Conservation (phyloP, 495 filamentous ascomycete species). For the Tuber microsphaerosporum region DNA sequence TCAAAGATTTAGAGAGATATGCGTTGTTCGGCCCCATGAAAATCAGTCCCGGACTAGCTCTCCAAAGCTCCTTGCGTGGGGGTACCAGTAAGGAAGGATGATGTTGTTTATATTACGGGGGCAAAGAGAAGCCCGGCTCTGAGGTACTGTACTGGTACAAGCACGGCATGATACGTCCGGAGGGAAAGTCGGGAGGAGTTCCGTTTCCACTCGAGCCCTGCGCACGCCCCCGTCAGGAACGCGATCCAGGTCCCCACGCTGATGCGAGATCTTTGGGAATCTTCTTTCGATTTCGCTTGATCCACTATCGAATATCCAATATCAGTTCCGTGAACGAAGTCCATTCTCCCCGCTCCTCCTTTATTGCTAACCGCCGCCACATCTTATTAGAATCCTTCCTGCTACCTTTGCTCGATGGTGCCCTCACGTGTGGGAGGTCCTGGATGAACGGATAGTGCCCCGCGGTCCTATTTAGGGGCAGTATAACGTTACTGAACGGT, state of each 20-base stretch:
- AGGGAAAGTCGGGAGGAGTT: conserved; percentile 36
- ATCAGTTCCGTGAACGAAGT: conserved; percentile 18
- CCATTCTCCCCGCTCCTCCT: conserved; percentile 10
- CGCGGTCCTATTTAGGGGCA: conserved; percentile 6
- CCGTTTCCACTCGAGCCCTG: conserved; percentile 34
- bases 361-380: conserved; percentile 11
- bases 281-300: conserved; percentile 37
- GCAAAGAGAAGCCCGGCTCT: neutral
- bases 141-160: conserved; percentile 10
- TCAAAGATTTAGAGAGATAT: conserved; percentile 11
- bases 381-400: conserved; percentile 22
- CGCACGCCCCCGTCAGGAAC: conserved; percentile 25
- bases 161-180: conserved; percentile 27
- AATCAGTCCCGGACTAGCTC: conserved; percentile 27
- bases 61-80: conserved; percentile 27
- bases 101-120: conserved; percentile 29
- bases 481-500: conserved; percentile 7
- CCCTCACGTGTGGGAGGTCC: conserved; percentile 24
- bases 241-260: conserved; percentile 37
- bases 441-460: conserved; percentile 33
- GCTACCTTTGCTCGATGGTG: conserved; percentile 29
- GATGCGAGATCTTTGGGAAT: conserved; percentile 39
- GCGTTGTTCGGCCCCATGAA: conserved; percentile 21
- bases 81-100: conserved; percentile 24
- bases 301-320: conserved; percentile 24